phyloP scores from a whole-genome alignment of 352 stramenopile genomes.

The Phytophthora rubi region DNA sequence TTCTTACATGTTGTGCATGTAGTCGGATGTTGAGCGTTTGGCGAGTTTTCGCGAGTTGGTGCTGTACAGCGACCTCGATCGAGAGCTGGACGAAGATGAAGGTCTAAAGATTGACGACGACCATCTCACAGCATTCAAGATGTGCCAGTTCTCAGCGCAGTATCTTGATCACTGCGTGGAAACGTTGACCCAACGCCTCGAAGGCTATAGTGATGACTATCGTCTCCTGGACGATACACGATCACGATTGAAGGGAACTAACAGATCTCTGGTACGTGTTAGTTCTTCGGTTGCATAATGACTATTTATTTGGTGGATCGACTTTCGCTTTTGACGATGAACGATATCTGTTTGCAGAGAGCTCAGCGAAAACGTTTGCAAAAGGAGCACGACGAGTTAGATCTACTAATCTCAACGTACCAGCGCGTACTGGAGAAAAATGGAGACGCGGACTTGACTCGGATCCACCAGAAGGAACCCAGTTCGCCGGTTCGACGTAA shows the following conservation, averaged over 20 bases:
- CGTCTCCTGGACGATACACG: slow-evolving; percentile 21
- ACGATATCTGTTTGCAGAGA: slow-evolving; percentile 28
- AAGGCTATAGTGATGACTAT: slow-evolving; percentile 53
- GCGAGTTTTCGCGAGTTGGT: slow-evolving; percentile 57
- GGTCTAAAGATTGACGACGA: slow-evolving; percentile 59
- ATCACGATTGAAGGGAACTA: slow-evolving; percentile 26
- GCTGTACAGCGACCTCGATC: slow-evolving; percentile 56
- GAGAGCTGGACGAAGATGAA: slow-evolving; percentile 57
- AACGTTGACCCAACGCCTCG: slow-evolving; percentile 39
- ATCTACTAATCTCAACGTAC: slow-evolving; percentile 62
- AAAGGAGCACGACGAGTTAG: slow-evolving; percentile 61
- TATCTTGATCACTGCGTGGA: slow-evolving; percentile 73
- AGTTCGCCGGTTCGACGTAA: slow-evolving; percentile 7
- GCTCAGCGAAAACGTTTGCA: slow-evolving; percentile 48
- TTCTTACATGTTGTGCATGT: background rate
- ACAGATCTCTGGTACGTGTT: slow-evolving; percentile 38
- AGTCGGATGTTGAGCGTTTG: slow-evolving; percentile 67
- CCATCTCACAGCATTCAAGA: slow-evolving; percentile 55
- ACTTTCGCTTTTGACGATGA: background rate
- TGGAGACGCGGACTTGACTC: background rate
- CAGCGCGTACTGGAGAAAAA: slow-evolving; percentile 52
- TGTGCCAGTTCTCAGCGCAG: slow-evolving; percentile 68
- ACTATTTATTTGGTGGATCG: background rate
- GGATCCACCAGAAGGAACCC: slow-evolving; percentile 5
- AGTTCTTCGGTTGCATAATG: background rate